These are phyloP conservation scores for Phytophthora sp. DNA, from an alignment of 352 stramenopile species.

Conservation along the genomic window DNA sequence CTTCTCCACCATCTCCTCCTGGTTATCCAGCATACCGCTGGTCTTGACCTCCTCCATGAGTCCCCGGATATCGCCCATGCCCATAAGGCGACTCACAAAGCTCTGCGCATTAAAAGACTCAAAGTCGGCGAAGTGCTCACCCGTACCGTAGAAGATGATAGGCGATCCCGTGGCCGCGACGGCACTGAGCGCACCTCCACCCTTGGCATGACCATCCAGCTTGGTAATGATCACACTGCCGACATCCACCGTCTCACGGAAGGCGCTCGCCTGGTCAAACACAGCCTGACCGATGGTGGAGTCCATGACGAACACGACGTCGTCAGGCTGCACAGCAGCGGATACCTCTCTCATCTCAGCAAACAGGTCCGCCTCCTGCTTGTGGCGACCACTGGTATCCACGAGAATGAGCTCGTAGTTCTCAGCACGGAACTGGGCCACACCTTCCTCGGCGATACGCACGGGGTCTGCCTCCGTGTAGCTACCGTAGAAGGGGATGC, in stretches of 20 bases:
- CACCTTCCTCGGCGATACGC: conserved; percentile 97
- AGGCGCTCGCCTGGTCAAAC: conserved; percentile 96
- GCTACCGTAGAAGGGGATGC: conserved; percentile 98
- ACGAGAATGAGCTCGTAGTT: conserved; percentile 99
- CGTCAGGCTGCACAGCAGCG: conserved; percentile 95
- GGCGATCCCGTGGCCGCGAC: conserved; percentile 97
- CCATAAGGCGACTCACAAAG: conserved; percentile 98
- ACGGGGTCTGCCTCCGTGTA: conserved; percentile 99
- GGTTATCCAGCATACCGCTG: conserved; percentile 90
- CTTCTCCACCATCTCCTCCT: conserved; percentile 97
- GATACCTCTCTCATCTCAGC: conserved; percentile 99
- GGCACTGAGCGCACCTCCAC: conserved; percentile 96
- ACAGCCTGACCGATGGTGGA: conserved; percentile 99
- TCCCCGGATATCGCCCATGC: conserved; percentile 97
- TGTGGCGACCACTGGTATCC: conserved; percentile 98
- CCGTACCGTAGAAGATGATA: conserved; percentile 98
- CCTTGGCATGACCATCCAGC: conserved; percentile 99
- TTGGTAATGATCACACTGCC: conserved; percentile 99
- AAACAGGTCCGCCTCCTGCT: conserved; percentile 98
- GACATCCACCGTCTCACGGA: conserved; percentile 96
- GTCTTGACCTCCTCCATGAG: conserved; percentile 95
- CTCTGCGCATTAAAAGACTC: conserved; percentile 97
- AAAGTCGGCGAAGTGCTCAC: conserved; percentile 98
- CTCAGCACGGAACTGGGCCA: conserved; percentile 96
- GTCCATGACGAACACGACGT: conserved; percentile 99